Conservation (phyloP, 495 filamentous ascomycete species). For the Bacidia gigantensis region DNA sequence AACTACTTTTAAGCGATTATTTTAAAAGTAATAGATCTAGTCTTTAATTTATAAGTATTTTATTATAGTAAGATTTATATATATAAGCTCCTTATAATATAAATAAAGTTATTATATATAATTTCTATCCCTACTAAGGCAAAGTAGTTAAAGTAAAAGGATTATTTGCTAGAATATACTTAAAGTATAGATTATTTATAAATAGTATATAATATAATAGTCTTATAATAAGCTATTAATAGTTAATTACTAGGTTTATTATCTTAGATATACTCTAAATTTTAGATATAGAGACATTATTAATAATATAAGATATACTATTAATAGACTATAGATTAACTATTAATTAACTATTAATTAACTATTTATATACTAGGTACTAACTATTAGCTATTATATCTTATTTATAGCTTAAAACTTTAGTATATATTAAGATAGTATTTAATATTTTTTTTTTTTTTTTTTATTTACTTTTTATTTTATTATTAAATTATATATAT, state of each 20-base stretch:
- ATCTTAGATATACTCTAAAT: too few species aligned
- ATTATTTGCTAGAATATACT: not conserved
- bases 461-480: too few species aligned
- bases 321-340: not conserved
- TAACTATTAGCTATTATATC: not conserved
- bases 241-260: too few species aligned
- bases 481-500: not conserved
- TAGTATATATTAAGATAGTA: not conserved
- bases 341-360: not conserved
- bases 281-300: too few species aligned
- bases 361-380: not conserved
- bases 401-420: not conserved
- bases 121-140: not conserved
- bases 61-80: slow-evolving; percentile 4
- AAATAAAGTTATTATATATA: not conserved
- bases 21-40: not conserved
- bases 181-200: not conserved
- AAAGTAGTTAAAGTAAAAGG: not conserved
- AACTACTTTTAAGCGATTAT: too few species aligned
- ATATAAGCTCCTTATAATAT: not conserved
- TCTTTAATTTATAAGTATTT: slow-evolving; percentile 3
- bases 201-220: too few species aligned
- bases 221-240: too few species aligned
- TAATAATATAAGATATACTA: not conserved
- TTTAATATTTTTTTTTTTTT: too few species aligned